Conservation (phyloP, 2,329 filamentous ascomycete genomes). For the Pseudogymnoascus sp. region DNA sequence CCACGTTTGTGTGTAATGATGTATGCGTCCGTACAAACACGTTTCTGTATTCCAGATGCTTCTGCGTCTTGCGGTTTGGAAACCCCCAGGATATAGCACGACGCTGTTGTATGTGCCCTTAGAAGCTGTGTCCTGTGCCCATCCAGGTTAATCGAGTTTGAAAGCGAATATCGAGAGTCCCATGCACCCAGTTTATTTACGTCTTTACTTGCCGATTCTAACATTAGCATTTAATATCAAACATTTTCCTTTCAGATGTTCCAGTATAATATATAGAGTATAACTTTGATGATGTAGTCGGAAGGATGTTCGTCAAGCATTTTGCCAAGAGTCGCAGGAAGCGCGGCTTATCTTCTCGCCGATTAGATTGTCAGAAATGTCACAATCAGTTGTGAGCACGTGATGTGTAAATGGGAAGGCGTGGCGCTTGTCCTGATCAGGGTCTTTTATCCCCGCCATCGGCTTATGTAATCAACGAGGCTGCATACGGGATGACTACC, state of each 20-base stretch:
- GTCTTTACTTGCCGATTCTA: not conserved
- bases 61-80: not conserved
- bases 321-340: not conserved
- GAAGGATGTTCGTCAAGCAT: not conserved
- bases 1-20: not conserved
- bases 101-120: not conserved
- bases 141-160: not conserved
- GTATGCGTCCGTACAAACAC: not conserved
- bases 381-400: not conserved
- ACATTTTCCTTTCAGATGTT: not conserved
- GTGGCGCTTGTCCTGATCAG: conserved; percentile 2
- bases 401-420: conserved; percentile 8
- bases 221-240: not conserved
- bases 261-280: not conserved
- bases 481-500: not conserved
- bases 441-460: not conserved
- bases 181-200: not conserved
- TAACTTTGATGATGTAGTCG: not conserved
- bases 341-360: not conserved
- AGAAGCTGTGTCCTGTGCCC: not conserved
- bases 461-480: not conserved
- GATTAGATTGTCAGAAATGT: not conserved
- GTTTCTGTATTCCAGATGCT: not conserved
- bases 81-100: not conserved
- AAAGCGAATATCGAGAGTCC: not conserved